Base-by-base conservation (phyloP, 2,329 filamentous ascomycete species). In the Neofusicoccum cordaticola region DNA sequence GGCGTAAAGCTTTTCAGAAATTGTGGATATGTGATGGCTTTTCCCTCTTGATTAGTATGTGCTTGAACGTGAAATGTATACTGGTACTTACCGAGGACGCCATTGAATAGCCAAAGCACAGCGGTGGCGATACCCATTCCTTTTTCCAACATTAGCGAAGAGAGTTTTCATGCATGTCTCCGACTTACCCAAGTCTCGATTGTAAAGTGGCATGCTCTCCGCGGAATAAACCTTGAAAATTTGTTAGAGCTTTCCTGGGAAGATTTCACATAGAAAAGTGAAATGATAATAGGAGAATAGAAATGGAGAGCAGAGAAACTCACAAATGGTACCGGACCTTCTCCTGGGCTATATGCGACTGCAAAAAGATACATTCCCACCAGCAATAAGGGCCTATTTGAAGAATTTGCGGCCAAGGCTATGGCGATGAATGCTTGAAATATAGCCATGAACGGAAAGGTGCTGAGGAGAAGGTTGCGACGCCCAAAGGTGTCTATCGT, bases 81-180 rank as follows among this genome's bases (percentile, higher is more conserved):
- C 1, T 1, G 82, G 83, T 15, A 85, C 79, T 1, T 79, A 79
- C 1, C 51, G 4, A 85, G 75, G 17, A 83, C 72, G 66, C 81
- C 82, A 70, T 86, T 86, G 77, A 85, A 86, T 60, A 83, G 82
- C 83, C 84, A 86, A 27, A 81, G 84, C 53, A 82, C 85, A 0
- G 83, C 82, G 0, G 83, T 85, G 0, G 80, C 83, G 70, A 77
- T 72, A 3, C 69, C 71, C 76, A 78, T 78, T 19, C 76, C 76
- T 22, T 22, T 22, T 22, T 22, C 19, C 19, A 22, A 22, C 19
- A 22, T 22, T 22, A 22, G 19, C 19, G 19, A 22, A 22, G 19
- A 22, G 19, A 22, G 2, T 22, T 22, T 22, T 22, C 19, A 22
- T 22, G 19, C 19, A 22, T 2, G 19, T 22, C 19, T 22, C 19